Base-by-base conservation (phyloP, 2,329 filamentous ascomycete species). In the Aspergillus aculeatinus region DNA sequence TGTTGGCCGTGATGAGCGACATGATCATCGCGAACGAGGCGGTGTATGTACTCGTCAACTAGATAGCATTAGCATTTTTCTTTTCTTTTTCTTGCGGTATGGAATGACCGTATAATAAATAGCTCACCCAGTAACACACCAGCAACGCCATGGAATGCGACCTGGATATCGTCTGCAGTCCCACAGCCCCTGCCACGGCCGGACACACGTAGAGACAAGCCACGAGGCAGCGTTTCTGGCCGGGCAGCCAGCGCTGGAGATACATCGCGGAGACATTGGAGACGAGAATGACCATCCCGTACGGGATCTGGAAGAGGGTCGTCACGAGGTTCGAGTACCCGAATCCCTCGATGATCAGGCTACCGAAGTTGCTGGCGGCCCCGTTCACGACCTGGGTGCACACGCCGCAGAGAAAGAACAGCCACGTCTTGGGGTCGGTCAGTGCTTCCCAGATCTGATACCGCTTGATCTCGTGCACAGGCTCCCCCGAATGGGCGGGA, bases 341-440 rank as follows among this genome's bases (percentile, higher is more conserved):
- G 19, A 59, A 59, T 1, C 57, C 57, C 5, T 53, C 39, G 16
- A 59, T 49, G 19, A 59, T 52, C 14, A 59, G 35, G 23, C 50
- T 33, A 5, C 35, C 57, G 16, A 59, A 59, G 11, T 51, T 51
- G 50, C 42, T n/a, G 50, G 47, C 12, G 23, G 23, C 10, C 42
- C 57, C 50, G 27, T 59, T 59, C 11, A 52, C 50, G n/a, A 59
- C 21, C 16, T 54, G 51, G 1, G 27, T 31, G 27, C 50, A n/a
- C 14, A 59, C 44, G 4, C 19, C 29, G 16, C 47, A 54, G 12
- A 39, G 12, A 4, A 31, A 48, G 19, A 59, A 35, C 2, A 53
- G 27, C 57, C 57, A 59, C 4, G 69, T 68, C 57, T 75, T 72
- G 14, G 66, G 65, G 54, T 77, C 75, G 4, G 29, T 60, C 6